Base-by-base conservation (phyloP, 2,329 filamentous ascomycete genomes). In the Onygena corvina region DNA sequence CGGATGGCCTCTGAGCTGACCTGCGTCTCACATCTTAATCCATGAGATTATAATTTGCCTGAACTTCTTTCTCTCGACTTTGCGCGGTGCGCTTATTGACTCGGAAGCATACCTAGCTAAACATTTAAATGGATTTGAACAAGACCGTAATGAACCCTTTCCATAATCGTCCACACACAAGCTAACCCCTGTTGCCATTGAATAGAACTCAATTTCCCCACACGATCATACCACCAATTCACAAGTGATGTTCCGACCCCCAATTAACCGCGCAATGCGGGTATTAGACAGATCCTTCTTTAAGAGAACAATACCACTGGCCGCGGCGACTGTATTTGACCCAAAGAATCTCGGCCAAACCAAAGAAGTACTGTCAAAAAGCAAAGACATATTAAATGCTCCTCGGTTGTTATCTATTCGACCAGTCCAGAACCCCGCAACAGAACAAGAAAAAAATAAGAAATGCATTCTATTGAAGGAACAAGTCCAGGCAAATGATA, bases 261-360 rank as follows among this genome's bases (percentile, higher is more conserved):
- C 89, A 20, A 73, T 88, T 52, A 83, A 90, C 59, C 83, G 85
- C 64, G 81, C 83, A 52, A 85, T 86, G 71, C 81, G 81, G 61
- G 76, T 78, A 46, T 79, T 98, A 55, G 89, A 98, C 69, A 81
- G 86, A 57, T 76, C 82, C 12, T 81, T 93, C 55, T 96, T 96
- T 71, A 74, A 77, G 47, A 86, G 83, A 64, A 84, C 75, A 1
- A 70, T 94, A 49, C 80, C 83, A 20, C 72, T 90, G 20, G 78
- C 87, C 6, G 89, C 88, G 2, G 90, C 88, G 4, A 78, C 83
- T 31, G 73, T 96, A 38, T 76, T 79, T 55, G 84, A 92, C 61
- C 77, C 77, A 53, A 83, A 79, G 57, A 78, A 87, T 58, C 87
- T 96, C 50, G 76, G 82, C 20, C 76, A 73, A 55, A 81, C 85